Percentiles rank a stretch among this genome's conserved stretches.
These are phyloP conservation scores for Nymphaea colorata DNA, from an alignment of 164 flowering plant species.

Conservation along the genomic window DNA sequence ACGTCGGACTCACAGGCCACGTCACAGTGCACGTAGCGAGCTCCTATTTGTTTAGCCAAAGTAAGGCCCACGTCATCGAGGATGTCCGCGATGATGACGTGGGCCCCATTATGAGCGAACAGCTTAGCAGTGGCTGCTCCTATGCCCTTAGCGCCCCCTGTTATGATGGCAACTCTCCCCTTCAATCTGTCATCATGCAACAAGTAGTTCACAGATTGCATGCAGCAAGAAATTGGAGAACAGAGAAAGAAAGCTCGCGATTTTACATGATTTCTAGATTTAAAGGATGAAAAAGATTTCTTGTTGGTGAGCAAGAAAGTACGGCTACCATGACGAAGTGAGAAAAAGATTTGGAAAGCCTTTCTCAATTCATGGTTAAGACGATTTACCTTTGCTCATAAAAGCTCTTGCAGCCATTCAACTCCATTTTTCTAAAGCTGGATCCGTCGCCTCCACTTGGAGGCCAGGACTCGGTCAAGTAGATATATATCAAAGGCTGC, in stretches of 20 bases:
- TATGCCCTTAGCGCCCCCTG: constrained; percentile 87
- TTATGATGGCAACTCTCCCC: constrained; percentile 71
- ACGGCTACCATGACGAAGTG: too few relatives aligned
- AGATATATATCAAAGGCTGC: too few relatives aligned
- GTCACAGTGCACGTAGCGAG: constrained; percentile 58
- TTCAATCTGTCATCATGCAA: constrained; percentile 23
- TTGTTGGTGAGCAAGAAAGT: background rate
- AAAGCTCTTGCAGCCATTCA: background rate
- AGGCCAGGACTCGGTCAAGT: too few relatives aligned
- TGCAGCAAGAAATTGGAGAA: background rate
- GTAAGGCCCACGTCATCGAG: constrained; percentile 42
- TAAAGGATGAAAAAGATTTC: background rate
- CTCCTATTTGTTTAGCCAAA: constrained; percentile 45
- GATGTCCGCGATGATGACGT: constrained; percentile 64
- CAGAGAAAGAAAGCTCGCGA: background rate
- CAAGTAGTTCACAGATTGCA: background rate
- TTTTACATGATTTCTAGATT: background rate
- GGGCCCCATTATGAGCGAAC: constrained; percentile 57
- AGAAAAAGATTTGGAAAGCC: too few relatives aligned
- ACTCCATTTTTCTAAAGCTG: background rate
- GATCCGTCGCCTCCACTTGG: too few relatives aligned
- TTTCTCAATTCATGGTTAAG: too few relatives aligned
- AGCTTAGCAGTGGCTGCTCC: constrained; percentile 63
- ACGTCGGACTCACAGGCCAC: constrained; percentile 54
- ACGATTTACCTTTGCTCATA: background rate